Evolutionary conservation across 164 flowering plant species (phyloP), one percentile per base, ranked within the genome.

Genomic region (Aristolochia californica): DNA sequence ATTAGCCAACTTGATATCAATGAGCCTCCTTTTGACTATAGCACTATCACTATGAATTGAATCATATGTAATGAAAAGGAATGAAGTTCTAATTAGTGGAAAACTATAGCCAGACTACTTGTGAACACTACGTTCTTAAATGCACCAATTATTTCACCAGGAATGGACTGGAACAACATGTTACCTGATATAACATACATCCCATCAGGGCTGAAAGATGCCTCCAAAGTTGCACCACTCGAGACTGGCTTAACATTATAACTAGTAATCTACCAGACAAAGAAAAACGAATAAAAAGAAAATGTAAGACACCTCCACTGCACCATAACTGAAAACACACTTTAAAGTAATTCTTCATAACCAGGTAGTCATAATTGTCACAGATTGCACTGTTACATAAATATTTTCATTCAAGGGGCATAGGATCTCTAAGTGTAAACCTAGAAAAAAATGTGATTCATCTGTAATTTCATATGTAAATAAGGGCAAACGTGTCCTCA

Each of bases 171-270:
- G 48, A 56, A 20, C 27, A 45, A 23, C 21, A 17, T 25, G 25
- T 56, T 70, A 89, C 99, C 97, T 83, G 99, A 90, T 62, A 94
- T 70, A 34, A 88, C 93, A 78, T 79, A 90, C 82, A 74, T 80
- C 75, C 99, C 99, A 56, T 94, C 99, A 9, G 99, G 99, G 58
- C 91, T 94, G 77, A 94, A 94, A 64, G 95, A 87, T 60, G 97
- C 99, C 74, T 94, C 99, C 76, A 94, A 66, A 20, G 97, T 94
- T 17, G 87, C 81, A 59, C 67, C 70, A 59, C 72, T 72, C 18
- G 93, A 78, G 62, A 88, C 91, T 34, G 97, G 93, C 75, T 84
- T 84, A 38, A 90, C 99, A 64, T 75, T 94, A 63, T 68, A 88
- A 21, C 91, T 84, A 48, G 83, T 75, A 51, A 89, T 69, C 99